Conservation (phyloP, 306 rosid species). For the Cyclanthera cordifolia region DNA sequence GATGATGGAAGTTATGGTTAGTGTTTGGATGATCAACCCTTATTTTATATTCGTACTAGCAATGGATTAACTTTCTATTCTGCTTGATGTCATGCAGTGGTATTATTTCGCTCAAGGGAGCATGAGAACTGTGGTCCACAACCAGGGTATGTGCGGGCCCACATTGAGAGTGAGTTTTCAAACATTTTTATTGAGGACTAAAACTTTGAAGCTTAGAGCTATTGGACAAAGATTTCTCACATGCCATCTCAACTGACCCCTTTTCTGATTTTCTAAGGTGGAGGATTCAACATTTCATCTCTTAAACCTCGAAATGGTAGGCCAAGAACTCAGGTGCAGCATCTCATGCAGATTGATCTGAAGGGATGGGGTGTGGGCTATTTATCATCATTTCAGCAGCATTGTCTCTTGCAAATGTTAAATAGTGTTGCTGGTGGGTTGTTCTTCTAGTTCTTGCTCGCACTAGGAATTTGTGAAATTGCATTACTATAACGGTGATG, state of each 20-base stretch:
- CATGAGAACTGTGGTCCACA: conserved; percentile 91
- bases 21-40: conserved; percentile 15
- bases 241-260: conserved; percentile 8
- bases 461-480: not conserved
- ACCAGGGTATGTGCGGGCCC: conserved; percentile 94
- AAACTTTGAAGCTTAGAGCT: conserved; percentile 17
- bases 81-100: conserved; percentile 55
- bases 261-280: conserved; percentile 43
- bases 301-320: conserved; percentile 84
- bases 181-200: conserved; percentile 10
- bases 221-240: conserved; percentile 7
- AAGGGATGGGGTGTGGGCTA: conserved; percentile 99
- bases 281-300: conserved; percentile 91
- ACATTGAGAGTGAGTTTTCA: conserved; percentile 74
- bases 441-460: conserved; percentile 9
- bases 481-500: not conserved
- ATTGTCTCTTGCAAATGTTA: conserved; percentile 91
- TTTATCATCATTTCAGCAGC: conserved; percentile 81
- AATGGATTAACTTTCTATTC: not conserved
- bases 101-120: conserved; percentile 86
- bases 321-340: conserved; percentile 96
- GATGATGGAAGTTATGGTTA: conserved; percentile 97
- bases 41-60: not conserved
- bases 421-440: conserved; percentile 93
- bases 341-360: conserved; percentile 94